Conservation (phyloP, 1,139 yeast genomes). For the Nematodospora anomalae region DNA sequence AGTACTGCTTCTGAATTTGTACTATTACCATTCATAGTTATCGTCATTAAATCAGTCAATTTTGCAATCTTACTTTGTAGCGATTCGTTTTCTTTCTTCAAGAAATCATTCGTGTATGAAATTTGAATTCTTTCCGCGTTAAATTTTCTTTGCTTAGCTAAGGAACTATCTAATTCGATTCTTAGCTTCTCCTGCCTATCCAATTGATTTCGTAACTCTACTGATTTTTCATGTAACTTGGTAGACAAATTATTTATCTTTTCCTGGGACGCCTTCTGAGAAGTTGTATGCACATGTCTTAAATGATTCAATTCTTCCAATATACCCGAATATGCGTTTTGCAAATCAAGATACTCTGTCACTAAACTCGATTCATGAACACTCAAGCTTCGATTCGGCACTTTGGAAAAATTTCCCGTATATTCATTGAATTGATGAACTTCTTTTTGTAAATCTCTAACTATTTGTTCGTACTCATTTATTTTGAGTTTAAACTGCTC, state of each 20-base stretch:
- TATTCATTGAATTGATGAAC: constrained; percentile 26
- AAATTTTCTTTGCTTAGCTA: constrained; percentile 47
- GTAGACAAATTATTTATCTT: constrained; percentile 29
- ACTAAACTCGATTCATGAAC: constrained; percentile 8
- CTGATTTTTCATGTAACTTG: constrained; percentile 31
- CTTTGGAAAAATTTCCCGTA: constrained; percentile 5
- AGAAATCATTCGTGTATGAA: constrained; percentile 40
- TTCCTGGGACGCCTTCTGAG: constrained; percentile 26
- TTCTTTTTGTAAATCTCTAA: constrained; percentile 34
- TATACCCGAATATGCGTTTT: constrained; percentile 8
- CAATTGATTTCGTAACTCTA: constrained; percentile 18
- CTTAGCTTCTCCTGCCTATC: constrained; percentile 23
- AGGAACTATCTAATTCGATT: constrained; percentile 41
- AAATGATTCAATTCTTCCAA: constrained; percentile 8
- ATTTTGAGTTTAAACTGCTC: constrained; percentile 26
- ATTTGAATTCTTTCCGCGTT: constrained; percentile 52
- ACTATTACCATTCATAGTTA: constrained; percentile 22
- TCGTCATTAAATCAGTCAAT: constrained; percentile 11
- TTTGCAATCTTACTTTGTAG: constrained; percentile 14
- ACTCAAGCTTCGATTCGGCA: constrained; percentile 3
- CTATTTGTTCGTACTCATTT: constrained; percentile 31
- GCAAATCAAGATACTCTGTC: constrained; percentile 12
- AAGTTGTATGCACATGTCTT: constrained; percentile 20
- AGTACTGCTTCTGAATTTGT: constrained; percentile 15
- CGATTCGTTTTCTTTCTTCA: constrained; percentile 37